Evolutionary conservation across 169 alveolate species (phyloP), one percentile per base, ranked within the genome.

Genomic region (Plasmodium billcollinsi): DNA sequence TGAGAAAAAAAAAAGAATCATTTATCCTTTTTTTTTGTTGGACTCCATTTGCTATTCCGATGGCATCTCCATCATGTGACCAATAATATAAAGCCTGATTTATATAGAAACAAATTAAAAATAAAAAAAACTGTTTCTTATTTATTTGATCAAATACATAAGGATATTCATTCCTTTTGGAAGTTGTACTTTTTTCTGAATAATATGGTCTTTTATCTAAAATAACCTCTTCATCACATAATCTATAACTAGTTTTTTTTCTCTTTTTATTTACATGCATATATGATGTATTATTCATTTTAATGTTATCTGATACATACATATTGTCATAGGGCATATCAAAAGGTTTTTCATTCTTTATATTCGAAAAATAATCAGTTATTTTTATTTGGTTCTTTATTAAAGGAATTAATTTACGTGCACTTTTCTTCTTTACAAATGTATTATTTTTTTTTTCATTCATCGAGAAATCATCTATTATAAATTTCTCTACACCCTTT

Each of bases 351-450:
- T 80, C 90, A 29, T 66, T 67, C 50, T 80, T 80, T 72, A 67
- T 4, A 56, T 80, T 80, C 45, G 76, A 80, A 66, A 86, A 86
- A 66, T 26, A 86, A 65, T 70, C 73, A 12, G 92, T 86, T 52
- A 86, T 86, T 71, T 86, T 86, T 59, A 86, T 86, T 86, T 86
- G 92, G 54, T 86, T 86, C 43, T 86, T 86, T 21, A 71, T 66
- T 61, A 86, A 9, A 2, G 92, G 88, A 43, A 86, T 86, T 71
- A 47, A 47, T 50, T 86, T 86, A 43, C 21, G 71, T 62, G 45
- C 47, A 18, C 75, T 18, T 66, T 72, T 86, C 39, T 62, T 65
- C 50, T 66, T 69, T n/a, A 69, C 2, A 18, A 26, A 14, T 45
- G 24, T 70, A 21, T 8, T 61, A 63, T 33, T 47, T 59, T 83